These are phyloP conservation scores for Themeda triandra DNA, from an alignment of 176 grass and related monocot species.

Conservation along the genomic window DNA sequence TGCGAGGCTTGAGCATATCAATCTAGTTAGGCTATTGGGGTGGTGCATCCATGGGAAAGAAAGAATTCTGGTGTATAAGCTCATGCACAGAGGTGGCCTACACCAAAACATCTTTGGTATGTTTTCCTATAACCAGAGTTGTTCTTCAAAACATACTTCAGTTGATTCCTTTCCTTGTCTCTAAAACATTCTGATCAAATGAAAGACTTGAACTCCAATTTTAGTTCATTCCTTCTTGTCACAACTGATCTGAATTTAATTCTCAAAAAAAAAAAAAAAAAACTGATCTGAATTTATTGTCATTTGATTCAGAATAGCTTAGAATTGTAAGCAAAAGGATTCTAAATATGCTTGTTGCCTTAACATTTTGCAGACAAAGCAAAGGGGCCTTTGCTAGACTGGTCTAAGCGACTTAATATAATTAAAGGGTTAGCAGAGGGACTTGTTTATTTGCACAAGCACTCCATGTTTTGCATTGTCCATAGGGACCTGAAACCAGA, in stretches of 20 bases:
- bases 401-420: slow-evolving; percentile 31
- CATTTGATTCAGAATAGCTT: neutral
- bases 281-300: too few relatives aligned
- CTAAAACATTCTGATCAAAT: neutral
- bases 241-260: neutral
- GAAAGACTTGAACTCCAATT: neutral
- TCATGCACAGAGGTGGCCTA: neutral
- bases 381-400: slow-evolving; percentile 3
- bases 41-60: slow-evolving; percentile 29
- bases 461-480: slow-evolving; percentile 25
- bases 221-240: neutral
- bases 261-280: too few relatives aligned
- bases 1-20: slow-evolving; percentile 14
- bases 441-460: slow-evolving; percentile 34
- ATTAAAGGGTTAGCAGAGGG: slow-evolving; percentile 24
- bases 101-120: slow-evolving; percentile 17
- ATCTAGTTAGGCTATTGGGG: slow-evolving; percentile 23
- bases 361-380: slow-evolving; percentile 4
- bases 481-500: slow-evolving; percentile 32
- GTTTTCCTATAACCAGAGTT: neutral
- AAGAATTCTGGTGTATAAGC: slow-evolving; percentile 30
- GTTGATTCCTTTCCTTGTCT: neutral
- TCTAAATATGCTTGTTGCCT: neutral
- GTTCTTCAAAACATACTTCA: neutral
- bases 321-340: neutral